Conservation (phyloP, 2,329 filamentous ascomycete species). For the Botrytis paeoniae region DNA sequence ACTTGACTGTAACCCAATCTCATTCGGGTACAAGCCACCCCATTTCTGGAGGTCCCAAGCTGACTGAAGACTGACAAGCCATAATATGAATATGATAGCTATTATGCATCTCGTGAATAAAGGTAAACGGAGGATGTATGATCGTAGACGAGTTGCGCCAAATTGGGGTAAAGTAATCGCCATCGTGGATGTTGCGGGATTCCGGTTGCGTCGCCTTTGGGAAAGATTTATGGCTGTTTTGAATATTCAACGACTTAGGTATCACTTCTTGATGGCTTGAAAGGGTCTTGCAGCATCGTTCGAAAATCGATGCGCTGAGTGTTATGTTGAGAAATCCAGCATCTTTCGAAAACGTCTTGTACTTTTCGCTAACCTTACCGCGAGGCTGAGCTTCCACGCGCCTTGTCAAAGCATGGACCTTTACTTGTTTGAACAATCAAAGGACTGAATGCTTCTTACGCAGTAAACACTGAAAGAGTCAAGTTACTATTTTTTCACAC, state of each 20-base stretch:
- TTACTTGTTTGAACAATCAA: not conserved
- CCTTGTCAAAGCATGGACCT: not conserved
- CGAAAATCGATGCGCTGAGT: constrained; percentile 10
- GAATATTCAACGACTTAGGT: not conserved
- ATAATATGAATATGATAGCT: constrained; percentile 64
- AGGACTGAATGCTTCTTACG: not conserved
- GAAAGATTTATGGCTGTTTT: not conserved
- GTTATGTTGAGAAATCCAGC: not conserved
- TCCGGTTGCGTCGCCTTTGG: not conserved
- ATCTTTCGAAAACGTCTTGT: constrained; percentile 3
- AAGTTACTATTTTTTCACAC: not conserved
- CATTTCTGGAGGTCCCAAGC: constrained; percentile 72
- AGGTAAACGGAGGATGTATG: constrained; percentile 81
- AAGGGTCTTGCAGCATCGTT: constrained; percentile 5
- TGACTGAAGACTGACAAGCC: constrained; percentile 65
- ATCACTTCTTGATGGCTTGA: not conserved
- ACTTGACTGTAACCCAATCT: constrained; percentile 71
- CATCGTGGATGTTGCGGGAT: constrained; percentile 9
- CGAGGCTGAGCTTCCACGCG: not conserved
- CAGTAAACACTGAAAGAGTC: not conserved
- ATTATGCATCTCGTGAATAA: constrained; percentile 76
- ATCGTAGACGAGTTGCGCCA: constrained; percentile 70
- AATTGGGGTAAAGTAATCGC: constrained; percentile 45
- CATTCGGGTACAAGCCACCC: constrained; percentile 74
- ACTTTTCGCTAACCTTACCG: constrained; percentile 8